Conservation (phyloP, 495 filamentous ascomycete species). For the Penicillium bovifimosum region DNA sequence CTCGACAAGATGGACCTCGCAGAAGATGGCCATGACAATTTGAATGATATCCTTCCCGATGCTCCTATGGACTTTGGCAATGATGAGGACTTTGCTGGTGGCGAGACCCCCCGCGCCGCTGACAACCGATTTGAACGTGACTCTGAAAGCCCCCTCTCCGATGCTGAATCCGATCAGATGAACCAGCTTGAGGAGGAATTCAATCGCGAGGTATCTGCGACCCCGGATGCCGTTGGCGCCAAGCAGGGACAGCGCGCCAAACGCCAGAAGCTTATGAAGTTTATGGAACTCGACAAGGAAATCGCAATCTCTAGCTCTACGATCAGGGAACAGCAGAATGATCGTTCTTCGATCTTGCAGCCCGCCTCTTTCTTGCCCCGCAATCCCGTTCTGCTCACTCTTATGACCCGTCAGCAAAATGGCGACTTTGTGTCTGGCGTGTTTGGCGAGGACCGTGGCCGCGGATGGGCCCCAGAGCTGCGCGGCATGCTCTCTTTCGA, state of each 20-base stretch:
- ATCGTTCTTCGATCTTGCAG: conserved; percentile 75
- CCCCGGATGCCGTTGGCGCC: conserved; percentile 54
- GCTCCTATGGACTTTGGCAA: conserved; percentile 44
- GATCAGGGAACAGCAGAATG: conserved; percentile 74
- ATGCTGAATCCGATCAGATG: conserved; percentile 30
- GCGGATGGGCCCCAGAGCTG: conserved; percentile 85
- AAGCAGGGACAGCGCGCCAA: conserved; percentile 64
- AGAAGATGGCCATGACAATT: conserved; percentile 28
- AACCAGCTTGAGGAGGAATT: conserved; percentile 56
- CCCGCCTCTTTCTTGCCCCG: conserved; percentile 73
- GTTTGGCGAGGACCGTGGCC: conserved; percentile 69
- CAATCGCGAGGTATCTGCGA: conserved; percentile 42
- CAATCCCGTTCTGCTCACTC: conserved; percentile 74
- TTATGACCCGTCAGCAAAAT: conserved; percentile 85
- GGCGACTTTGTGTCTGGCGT: conserved; percentile 77
- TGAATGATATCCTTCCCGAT: conserved; percentile 29
- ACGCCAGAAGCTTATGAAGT: conserved; percentile 70
- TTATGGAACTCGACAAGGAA: conserved; percentile 63
- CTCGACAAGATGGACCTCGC: conserved; percentile 37
- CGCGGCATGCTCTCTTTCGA: conserved; percentile 79
- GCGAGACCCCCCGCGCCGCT: conserved; percentile 46
- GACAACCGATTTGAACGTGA: conserved; percentile 59
- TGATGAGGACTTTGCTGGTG: conserved; percentile 36
- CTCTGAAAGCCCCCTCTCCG: conserved; percentile 40
- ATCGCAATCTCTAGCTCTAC: conserved; percentile 52